Percentiles rank a stretch among this genome's conserved stretches.
Evolutionary conservation across 2,329 filamentous ascomycete genomes (phyloP).

Genomic region (Nigrospora oryzae): DNA sequence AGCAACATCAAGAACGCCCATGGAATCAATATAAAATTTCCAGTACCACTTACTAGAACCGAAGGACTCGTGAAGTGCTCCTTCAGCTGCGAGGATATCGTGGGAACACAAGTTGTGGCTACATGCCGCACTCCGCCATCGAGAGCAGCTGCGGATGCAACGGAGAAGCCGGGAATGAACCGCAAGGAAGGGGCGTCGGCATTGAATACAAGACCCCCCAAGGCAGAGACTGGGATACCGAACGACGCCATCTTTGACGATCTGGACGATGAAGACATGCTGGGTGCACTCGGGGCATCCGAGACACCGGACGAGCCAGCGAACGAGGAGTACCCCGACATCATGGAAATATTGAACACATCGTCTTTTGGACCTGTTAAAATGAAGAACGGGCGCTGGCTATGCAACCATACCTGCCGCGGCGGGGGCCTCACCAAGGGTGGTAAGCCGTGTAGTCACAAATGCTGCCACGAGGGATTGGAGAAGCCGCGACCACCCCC

Average conservation of each 20-base stretch:
- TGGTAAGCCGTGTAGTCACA: conserved; percentile 53
- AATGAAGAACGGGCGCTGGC: conserved; percentile 64
- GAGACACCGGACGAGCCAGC: conserved; percentile 5
- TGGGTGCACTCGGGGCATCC: conserved; percentile 15
- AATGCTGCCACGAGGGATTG: conserved; percentile 64
- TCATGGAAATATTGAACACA: conserved; percentile 36
- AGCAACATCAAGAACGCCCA: conserved; percentile 56
- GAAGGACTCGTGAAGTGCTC: conserved; percentile 57
- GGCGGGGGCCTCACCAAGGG: conserved; percentile 25
- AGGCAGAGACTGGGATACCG: conserved; percentile 1
- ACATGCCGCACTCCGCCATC: conserved; percentile 12
- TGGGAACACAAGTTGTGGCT: conserved; percentile 40
- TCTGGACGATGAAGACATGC: conserved; percentile 32
- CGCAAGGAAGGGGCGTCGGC: too few species aligned
- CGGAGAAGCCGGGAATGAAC: not conserved
- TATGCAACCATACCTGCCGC: conserved; percentile 62
- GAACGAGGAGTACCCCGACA: conserved; percentile 39
- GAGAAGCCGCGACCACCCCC: conserved; percentile 49
- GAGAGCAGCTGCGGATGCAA: conserved; percentile 15
- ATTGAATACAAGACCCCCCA: not conserved
- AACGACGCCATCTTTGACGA: conserved; percentile 20
- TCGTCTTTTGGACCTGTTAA: conserved; percentile 30
- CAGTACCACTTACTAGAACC: conserved; percentile 41
- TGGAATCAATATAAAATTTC: conserved; percentile 47
- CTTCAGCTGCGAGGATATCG: conserved; percentile 80